Evolutionary conservation across 2,329 filamentous ascomycete genomes (phyloP).

Genomic region (Graphiopsis chlorocephala): DNA sequence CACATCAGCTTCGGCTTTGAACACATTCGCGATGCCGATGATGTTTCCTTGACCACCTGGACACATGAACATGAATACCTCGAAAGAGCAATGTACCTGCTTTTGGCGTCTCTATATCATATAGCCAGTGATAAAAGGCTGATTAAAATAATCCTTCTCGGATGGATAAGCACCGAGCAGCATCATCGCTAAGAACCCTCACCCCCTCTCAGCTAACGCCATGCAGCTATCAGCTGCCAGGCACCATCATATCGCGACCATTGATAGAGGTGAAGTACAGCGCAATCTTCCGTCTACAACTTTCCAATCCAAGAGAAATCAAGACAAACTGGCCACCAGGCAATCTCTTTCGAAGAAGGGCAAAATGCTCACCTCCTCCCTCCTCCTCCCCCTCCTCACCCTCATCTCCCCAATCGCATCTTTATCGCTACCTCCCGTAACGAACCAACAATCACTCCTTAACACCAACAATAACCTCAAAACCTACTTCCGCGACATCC

Average conservation of each 20-base stretch:
- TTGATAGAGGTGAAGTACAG: background rate
- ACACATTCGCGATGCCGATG: background rate
- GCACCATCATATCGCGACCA: background rate
- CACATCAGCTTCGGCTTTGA: conserved; percentile 6
- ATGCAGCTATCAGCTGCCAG: background rate
- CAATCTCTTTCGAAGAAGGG: background rate
- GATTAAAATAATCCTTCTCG: background rate
- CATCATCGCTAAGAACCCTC: background rate
- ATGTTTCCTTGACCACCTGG: background rate
- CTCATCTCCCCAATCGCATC: background rate
- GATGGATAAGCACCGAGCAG: background rate
- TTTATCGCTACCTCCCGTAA: background rate
- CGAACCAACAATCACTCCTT: background rate
- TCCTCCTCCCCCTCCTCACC: background rate
- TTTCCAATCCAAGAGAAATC: background rate
- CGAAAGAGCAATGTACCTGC: background rate
- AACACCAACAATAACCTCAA: background rate
- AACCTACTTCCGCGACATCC: background rate
- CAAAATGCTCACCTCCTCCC: background rate
- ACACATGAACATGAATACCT: background rate
- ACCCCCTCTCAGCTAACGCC: background rate
- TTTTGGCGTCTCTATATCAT: background rate
- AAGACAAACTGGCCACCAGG: background rate
- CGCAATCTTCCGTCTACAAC: background rate
- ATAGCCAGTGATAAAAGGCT: background rate